Conservation (phyloP, 805 yeast species). For the Wickerhamomyces alni region DNA sequence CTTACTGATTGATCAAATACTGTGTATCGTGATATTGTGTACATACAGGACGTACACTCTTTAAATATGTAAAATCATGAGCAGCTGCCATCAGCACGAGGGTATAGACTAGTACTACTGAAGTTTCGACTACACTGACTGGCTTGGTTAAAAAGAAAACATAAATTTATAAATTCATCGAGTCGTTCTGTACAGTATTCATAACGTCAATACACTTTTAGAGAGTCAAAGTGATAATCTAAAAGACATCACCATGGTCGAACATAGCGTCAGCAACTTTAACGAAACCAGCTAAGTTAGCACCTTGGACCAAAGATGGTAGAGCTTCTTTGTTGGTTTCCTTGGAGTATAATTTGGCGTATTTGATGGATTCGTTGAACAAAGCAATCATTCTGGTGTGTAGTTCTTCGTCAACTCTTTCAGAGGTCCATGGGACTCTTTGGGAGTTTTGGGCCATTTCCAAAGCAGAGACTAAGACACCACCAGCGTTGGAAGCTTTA, state of each 20-base stretch:
- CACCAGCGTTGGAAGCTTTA: constrained; percentile 99
- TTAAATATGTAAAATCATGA: no score
- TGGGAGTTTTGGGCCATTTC: constrained; percentile 99
- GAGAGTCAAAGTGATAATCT: constrained; percentile 11
- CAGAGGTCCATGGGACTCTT: constrained; percentile 84
- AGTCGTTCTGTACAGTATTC: no score
- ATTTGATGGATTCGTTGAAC: constrained; percentile 87
- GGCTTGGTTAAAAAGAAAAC: no score
- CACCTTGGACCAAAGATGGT: constrained; percentile 97
- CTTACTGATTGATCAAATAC: no score
- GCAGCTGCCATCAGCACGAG: no score
- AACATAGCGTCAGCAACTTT: constrained; percentile 99
- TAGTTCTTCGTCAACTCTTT: constrained; percentile 87
- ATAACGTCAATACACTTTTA: no score
- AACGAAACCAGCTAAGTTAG: constrained; percentile 97
- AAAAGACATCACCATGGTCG: constrained; percentile 81
- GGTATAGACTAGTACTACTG: no score
- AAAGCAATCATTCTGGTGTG: constrained; percentile 90
- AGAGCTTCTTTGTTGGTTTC: constrained; percentile 59
- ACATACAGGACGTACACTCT: no score
- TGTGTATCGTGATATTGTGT: no score
- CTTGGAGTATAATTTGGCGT: constrained; percentile 74
- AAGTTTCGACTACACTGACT: no score
- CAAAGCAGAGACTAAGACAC: constrained; percentile 97
- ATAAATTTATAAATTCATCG: no score